These are phyloP conservation scores for Trichoderma semiorbis DNA, from an alignment of 2,329 filamentous ascomycete genomes.

Conservation along the genomic window DNA sequence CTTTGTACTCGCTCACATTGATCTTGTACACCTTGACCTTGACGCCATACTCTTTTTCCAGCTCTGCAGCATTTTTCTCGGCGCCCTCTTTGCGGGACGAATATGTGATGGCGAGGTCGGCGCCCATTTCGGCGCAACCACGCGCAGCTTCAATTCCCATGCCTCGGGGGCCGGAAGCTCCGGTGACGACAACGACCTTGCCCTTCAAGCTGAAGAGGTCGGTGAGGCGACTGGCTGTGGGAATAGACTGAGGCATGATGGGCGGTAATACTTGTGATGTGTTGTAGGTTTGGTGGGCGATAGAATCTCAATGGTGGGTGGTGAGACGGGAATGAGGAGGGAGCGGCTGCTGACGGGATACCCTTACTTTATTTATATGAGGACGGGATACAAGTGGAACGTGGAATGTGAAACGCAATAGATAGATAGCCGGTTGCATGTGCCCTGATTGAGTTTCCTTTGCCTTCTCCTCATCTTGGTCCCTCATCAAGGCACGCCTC, in stretches of 20 bases:
- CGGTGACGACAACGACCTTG: slow-evolving; percentile 68
- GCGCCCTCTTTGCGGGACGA: slow-evolving; percentile 66
- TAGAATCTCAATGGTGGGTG: neutral
- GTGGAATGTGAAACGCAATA: neutral
- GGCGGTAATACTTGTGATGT: neutral
- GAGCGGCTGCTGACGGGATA: neutral
- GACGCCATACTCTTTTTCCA: slow-evolving; percentile 63
- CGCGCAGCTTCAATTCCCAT: slow-evolving; percentile 68
- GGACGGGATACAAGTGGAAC: neutral
- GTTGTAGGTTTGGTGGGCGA: neutral
- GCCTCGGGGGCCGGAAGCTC: slow-evolving; percentile 65
- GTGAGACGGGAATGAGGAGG: neutral
- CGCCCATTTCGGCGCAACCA: slow-evolving; percentile 68
- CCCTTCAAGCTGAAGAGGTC: slow-evolving; percentile 71
- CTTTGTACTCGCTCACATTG: slow-evolving; percentile 51
- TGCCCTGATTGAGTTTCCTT: neutral
- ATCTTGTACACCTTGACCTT: slow-evolving; percentile 61
- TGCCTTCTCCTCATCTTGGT: neutral
- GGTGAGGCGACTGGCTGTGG: slow-evolving; percentile 54
- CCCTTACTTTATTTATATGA: neutral
- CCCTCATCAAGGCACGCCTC: neutral
- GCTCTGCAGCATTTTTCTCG: slow-evolving; percentile 61
- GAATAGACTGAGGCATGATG: slow-evolving; percentile 54
- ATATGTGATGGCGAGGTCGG: slow-evolving; percentile 69
- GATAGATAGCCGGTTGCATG: neutral